These are phyloP conservation scores for Papiliotrema laurentii DNA, from an alignment of 1,284 basidiomycete genomes.

Conservation along the genomic window DNA sequence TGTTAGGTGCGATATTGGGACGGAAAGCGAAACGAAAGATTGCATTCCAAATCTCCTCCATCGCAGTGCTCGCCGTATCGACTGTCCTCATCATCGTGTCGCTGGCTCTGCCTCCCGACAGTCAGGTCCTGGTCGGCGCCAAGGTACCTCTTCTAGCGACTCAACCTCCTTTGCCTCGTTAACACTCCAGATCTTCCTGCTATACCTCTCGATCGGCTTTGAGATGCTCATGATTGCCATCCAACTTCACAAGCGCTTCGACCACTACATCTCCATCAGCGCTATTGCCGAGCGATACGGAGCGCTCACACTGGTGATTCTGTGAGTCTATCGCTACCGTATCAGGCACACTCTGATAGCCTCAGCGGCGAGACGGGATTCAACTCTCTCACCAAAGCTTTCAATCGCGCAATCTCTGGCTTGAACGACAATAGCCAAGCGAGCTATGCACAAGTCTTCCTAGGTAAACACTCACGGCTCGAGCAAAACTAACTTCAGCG, in stretches of 20 bases:
- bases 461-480: conserved; percentile 7
- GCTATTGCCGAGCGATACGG: conserved; percentile 22
- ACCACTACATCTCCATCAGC: background rate
- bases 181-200: conserved; percentile 16
- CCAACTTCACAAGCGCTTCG: background rate
- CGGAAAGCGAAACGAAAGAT: background rate
- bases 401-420: conserved; percentile 22
- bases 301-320: conserved; percentile 28
- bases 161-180: background rate
- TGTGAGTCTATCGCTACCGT: conserved; percentile 9
- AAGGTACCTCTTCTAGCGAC: background rate
- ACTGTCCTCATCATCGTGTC: background rate
- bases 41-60: background rate
- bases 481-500: too few relatives aligned
- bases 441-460: conserved; percentile 28
- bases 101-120: background rate
- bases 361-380: conserved; percentile 28
- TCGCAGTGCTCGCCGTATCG: background rate
- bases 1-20: background rate
- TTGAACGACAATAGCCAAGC: conserved; percentile 9
- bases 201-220: conserved; percentile 21
- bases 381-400: conserved; percentile 18
- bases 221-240: conserved; percentile 13
- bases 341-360: background rate
- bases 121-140: background rate